These are phyloP conservation scores for Cytospora schulzeri DNA, from an alignment of 2,329 filamentous ascomycete genomes.

Conservation along the genomic window DNA sequence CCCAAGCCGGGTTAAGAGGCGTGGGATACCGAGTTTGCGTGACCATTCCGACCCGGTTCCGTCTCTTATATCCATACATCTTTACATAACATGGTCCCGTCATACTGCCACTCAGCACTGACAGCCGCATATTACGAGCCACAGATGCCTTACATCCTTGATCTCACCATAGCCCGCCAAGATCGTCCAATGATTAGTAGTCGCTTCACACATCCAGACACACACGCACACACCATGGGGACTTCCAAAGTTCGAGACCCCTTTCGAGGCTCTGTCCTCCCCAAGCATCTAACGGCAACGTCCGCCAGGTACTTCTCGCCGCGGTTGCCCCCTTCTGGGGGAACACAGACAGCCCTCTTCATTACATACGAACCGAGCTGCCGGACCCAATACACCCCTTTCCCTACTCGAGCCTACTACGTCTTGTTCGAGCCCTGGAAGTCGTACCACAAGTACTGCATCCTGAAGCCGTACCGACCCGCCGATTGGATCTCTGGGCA, in stretches of 20 bases:
- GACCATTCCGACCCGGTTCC: slow-evolving; percentile 11
- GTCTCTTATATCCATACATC: not conserved
- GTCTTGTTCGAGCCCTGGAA: not conserved
- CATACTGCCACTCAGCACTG: not conserved
- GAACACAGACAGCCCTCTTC: slow-evolving; percentile 14
- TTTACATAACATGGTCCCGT: slow-evolving; percentile 12
- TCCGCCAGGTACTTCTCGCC: slow-evolving; percentile 10
- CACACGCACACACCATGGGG: slow-evolving; percentile 4
- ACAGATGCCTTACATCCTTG: slow-evolving; percentile 12
- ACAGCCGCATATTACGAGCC: slow-evolving; percentile 6
- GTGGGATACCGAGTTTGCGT: slow-evolving; percentile 20
- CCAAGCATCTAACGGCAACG: slow-evolving; percentile 11
- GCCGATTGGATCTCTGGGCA: slow-evolving; percentile 16
- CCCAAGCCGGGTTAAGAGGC: slow-evolving; percentile 5
- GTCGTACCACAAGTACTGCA: not conserved
- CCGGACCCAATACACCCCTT: slow-evolving; percentile 4
- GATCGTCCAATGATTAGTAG: slow-evolving; percentile 15
- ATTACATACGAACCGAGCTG: slow-evolving; percentile 8
- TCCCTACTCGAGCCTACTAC: slow-evolving; percentile 4
- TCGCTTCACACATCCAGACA: too few relatives aligned
- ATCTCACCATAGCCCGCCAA: slow-evolving; percentile 14
- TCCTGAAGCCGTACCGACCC: slow-evolving; percentile 8
- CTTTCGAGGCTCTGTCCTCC: slow-evolving; percentile 7
- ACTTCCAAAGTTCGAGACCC: slow-evolving; percentile 4
- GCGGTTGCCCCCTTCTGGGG: not conserved